Evolutionary conservation across 257 asterid genomes (phyloP).

Genomic region (Przewalskia tangutica): DNA sequence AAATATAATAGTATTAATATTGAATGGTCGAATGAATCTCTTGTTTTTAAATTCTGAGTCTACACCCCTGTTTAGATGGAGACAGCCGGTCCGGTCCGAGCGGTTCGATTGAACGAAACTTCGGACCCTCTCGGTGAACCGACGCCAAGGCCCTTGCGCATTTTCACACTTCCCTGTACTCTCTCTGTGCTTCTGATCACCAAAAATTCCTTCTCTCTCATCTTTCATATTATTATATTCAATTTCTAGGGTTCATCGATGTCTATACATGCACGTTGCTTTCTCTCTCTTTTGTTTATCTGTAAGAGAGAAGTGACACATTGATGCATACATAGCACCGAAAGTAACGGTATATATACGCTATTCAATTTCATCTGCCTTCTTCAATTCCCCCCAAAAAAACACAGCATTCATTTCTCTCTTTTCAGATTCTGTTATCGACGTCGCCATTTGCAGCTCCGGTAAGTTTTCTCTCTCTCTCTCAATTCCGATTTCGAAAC

Average conservation of each 20-base stretch:
- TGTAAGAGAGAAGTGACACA: neutral
- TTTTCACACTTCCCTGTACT: neutral
- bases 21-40: too few species aligned
- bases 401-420: neutral
- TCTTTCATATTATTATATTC: neutral
- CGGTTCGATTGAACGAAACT: neutral
- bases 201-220: neutral
- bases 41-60: too few species aligned
- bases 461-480: neutral
- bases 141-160: neutral
- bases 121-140: neutral
- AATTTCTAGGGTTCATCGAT: slow-evolving; percentile 1
- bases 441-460: slow-evolving; percentile 4
- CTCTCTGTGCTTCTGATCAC: neutral
- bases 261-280: neutral
- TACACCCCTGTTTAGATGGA: neutral
- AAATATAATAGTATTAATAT: too few species aligned
- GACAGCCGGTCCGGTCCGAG: neutral
- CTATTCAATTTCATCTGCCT: neutral
- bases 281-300: neutral
- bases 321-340: neutral
- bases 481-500: neutral
- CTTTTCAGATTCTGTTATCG: neutral
- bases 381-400: neutral
- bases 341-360: neutral